Percentiles rank a stretch among this genome's conserved stretches.
Evolutionary conservation across 2,329 filamentous ascomycete species (phyloP).

Genomic region (Microdochium trichocladiopsis): DNA sequence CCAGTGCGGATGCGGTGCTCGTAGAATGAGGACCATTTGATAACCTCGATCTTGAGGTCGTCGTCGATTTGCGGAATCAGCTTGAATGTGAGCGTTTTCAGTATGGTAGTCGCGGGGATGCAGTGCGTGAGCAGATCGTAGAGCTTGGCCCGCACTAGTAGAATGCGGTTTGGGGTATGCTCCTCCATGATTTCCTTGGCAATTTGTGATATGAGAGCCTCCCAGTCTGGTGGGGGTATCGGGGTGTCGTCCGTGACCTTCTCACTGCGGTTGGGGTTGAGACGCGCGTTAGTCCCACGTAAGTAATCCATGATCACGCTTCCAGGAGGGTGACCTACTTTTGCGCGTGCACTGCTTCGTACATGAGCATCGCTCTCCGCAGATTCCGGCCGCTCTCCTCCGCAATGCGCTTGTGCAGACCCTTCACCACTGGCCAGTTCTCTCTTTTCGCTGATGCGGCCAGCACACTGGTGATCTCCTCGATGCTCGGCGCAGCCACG

Average conservation of each 20-base stretch:
- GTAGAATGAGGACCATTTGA: slow-evolving; percentile 95
- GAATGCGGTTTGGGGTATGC: slow-evolving; percentile 80
- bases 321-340: slow-evolving; percentile 55
- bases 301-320: not conserved
- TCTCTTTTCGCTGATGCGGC: slow-evolving; percentile 68
- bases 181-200: slow-evolving; percentile 93
- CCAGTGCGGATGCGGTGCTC: slow-evolving; percentile 91
- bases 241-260: slow-evolving; percentile 80
- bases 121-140: slow-evolving; percentile 97
- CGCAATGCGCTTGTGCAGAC: slow-evolving; percentile 77
- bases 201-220: slow-evolving; percentile 80
- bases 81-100: slow-evolving; percentile 94
- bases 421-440: slow-evolving; percentile 70
- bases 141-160: slow-evolving; percentile 86
- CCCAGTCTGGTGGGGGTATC: slow-evolving; percentile 95
- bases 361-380: slow-evolving; percentile 87
- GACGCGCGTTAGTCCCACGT: slow-evolving; percentile 18
- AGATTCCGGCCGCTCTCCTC: slow-evolving; percentile 87
- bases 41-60: slow-evolving; percentile 80
- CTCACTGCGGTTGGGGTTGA: slow-evolving; percentile 50
- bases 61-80: slow-evolving; percentile 84
- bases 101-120: slow-evolving; percentile 87
- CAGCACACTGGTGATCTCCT: slow-evolving; percentile 76
- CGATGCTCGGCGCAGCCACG: slow-evolving; percentile 81
- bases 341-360: slow-evolving; percentile 92